Evolutionary conservation across 1,139 yeast genomes (phyloP).

Genomic region (Sugiyamaella xylanicola): DNA sequence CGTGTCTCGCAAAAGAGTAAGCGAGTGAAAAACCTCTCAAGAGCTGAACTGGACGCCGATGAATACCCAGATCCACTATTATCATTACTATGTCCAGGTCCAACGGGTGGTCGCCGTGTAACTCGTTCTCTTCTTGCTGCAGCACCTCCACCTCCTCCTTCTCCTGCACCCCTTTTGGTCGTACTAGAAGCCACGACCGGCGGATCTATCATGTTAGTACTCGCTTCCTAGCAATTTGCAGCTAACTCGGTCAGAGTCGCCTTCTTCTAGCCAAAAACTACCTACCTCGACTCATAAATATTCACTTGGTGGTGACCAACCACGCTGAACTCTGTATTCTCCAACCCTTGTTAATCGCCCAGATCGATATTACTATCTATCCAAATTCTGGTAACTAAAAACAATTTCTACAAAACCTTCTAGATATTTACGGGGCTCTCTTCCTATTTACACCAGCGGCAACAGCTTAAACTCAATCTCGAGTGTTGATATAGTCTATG

Average conservation of each 20-base stretch:
- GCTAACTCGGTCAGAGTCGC: too few relatives aligned
- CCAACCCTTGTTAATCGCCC: neutral
- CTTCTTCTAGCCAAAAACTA: too few relatives aligned
- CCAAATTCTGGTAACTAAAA: neutral
- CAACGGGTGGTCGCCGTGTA: neutral
- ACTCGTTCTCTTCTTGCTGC: neutral
- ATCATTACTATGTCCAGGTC: neutral
- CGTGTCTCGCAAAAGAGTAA: constrained; percentile 17
- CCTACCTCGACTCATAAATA: constrained; percentile 18
- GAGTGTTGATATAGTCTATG: too few relatives aligned
- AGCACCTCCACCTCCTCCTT: neutral
- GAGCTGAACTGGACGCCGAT: constrained; percentile 11
- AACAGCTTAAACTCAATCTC: too few relatives aligned
- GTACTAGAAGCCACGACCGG: constrained; percentile 4
- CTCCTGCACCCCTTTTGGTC: neutral
- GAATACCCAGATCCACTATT: neutral
- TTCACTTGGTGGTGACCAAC: neutral
- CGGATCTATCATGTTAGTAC: constrained; percentile 8
- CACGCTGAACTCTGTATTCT: neutral
- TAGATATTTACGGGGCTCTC: neutral
- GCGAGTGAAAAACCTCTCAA: constrained; percentile 18
- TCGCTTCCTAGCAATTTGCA: too few relatives aligned
- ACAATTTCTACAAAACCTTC: neutral
- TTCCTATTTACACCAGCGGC: neutral
- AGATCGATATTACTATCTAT: neutral